phyloP scores from a whole-genome alignment of 805 yeast species.

The Cyberlindnera suaveolens region DNA sequence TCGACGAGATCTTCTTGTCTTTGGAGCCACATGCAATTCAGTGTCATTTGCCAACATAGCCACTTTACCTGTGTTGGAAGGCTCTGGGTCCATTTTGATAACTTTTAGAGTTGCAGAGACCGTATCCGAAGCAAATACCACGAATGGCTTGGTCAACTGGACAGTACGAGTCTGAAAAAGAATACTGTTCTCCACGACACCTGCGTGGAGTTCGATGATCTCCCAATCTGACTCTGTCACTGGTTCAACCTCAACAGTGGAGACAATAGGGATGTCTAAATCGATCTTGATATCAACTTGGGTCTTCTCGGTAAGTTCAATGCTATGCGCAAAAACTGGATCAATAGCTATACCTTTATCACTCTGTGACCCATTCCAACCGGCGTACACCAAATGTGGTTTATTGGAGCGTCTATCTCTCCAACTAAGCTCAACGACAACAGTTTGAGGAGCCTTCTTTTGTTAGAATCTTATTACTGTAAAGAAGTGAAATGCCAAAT shows the following conservation, averaged over 20 bases:
- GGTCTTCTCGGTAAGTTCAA: slow-evolving; percentile 40
- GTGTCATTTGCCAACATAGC: slow-evolving; percentile 58
- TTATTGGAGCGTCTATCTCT: slow-evolving; percentile 19
- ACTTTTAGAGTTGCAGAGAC: slow-evolving; percentile 53
- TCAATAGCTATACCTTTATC: slow-evolving; percentile 51
- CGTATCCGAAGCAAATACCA: slow-evolving; percentile 65
- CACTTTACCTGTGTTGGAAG: slow-evolving; percentile 22
- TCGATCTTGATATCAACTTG: slow-evolving; percentile 38
- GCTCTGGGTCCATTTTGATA: slow-evolving; percentile 36
- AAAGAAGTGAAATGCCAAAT: not conserved
- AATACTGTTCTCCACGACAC: slow-evolving; percentile 63
- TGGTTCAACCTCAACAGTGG: slow-evolving; percentile 73
- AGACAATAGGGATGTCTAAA: slow-evolving; percentile 44
- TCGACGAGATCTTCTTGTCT: slow-evolving; percentile 28
- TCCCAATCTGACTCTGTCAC: slow-evolving; percentile 82
- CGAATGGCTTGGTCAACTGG: slow-evolving; percentile 46
- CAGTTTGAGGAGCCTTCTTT: slow-evolving; percentile 40
- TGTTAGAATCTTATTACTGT: slow-evolving; percentile 10
- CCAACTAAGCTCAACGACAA: slow-evolving; percentile 43
- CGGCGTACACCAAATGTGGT: slow-evolving; percentile 36
- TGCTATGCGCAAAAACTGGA: slow-evolving; percentile 51
- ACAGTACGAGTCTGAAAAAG: slow-evolving; percentile 80
- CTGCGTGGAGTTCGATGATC: slow-evolving; percentile 76
- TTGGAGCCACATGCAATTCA: slow-evolving; percentile 77
- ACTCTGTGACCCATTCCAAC: slow-evolving; percentile 57